Percentiles rank a stretch among this genome's conserved stretches.
These are phyloP conservation scores for Cucurbita argyrosperma DNA, from an alignment of 306 rosid species.

Conservation along the genomic window DNA sequence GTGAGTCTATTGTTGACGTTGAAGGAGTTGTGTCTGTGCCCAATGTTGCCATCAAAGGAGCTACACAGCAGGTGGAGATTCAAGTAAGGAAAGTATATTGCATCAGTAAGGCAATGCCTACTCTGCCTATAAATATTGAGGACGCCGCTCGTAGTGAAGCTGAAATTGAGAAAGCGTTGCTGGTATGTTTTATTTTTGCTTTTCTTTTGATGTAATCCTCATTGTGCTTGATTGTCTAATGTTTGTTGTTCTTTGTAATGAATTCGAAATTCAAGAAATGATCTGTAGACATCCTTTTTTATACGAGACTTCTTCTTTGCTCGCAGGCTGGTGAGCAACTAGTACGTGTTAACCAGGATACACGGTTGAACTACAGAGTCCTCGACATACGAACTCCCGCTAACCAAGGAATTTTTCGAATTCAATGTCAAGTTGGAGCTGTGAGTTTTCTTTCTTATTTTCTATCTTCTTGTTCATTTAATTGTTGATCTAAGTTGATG, in stretches of 20 bases:
- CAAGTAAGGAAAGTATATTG: conserved; percentile 67
- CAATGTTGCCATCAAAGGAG: conserved; percentile 39
- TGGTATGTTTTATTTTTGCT: conserved; percentile 16
- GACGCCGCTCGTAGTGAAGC: conserved; percentile 83
- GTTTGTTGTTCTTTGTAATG: background rate
- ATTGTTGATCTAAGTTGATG: background rate
- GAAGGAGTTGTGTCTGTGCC: conserved; percentile 72
- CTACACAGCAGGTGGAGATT: conserved; percentile 84
- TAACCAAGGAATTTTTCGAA: conserved; percentile 64
- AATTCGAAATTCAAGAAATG: background rate
- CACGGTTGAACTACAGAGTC: conserved; percentile 60
- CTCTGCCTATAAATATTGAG: conserved; percentile 62
- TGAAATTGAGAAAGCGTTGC: conserved; percentile 60
- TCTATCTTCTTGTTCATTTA: background rate
- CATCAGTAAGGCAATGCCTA: conserved; percentile 50
- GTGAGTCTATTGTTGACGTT: conserved; percentile 67
- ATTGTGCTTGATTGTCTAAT: background rate
- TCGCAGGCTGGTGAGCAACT: conserved; percentile 67
- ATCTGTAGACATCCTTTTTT: background rate
- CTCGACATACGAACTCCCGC: conserved; percentile 71
- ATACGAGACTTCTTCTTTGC: background rate
- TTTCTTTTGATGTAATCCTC: background rate
- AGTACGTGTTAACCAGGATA: conserved; percentile 84
- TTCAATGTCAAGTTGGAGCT: conserved; percentile 44
- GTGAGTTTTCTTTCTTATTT: conserved; percentile 22